A percentile compares a stretch with the other conserved stretches of the same genome.
Evolutionary conservation across 441 rosid species (phyloP).

Genomic region (Flueggea neowawraea): DNA sequence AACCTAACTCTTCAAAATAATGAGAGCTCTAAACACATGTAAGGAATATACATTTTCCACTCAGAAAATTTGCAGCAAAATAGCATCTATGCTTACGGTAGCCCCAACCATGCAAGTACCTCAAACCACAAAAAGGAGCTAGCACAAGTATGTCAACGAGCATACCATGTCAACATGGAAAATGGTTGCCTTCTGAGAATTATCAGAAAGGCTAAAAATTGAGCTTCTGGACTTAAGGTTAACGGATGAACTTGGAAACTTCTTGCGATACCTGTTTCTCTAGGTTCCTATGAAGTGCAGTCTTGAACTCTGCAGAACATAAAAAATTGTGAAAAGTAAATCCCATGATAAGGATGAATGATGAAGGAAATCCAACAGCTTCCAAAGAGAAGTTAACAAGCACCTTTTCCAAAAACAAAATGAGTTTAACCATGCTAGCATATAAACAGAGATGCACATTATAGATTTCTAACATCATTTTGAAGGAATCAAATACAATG

Average conservation of each 20-base stretch:
- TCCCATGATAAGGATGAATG: not conserved
- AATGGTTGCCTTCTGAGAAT: slow-evolving; percentile 34
- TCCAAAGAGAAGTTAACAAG: not conserved
- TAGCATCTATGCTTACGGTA: not conserved
- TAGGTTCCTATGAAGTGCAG: slow-evolving; percentile 98
- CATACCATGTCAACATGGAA: slow-evolving; percentile 95
- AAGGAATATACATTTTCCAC: too few species aligned
- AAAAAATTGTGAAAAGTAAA: slow-evolving; percentile 3
- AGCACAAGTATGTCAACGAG: slow-evolving; percentile 11
- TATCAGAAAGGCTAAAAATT: slow-evolving; percentile 30
- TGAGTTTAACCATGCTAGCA: not conserved
- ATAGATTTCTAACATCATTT: too few species aligned
- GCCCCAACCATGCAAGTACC: not conserved
- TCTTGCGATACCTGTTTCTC: slow-evolving; percentile 87
- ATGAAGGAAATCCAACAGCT: slow-evolving; percentile 7
- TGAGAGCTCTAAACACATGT: too few species aligned
- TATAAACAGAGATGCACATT: not conserved
- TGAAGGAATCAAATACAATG: too few species aligned
- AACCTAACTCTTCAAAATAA: too few species aligned
- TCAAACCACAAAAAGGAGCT: not conserved
- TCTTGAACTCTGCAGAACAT: slow-evolving; percentile 76
- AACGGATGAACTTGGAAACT: slow-evolving; percentile 41
- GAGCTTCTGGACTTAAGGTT: slow-evolving; percentile 36
- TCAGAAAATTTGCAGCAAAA: not conserved
- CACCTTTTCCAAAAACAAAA: not conserved